phyloP scores from a whole-genome alignment of 768 basidiomycete genomes.

The Suillus subaureus region DNA sequence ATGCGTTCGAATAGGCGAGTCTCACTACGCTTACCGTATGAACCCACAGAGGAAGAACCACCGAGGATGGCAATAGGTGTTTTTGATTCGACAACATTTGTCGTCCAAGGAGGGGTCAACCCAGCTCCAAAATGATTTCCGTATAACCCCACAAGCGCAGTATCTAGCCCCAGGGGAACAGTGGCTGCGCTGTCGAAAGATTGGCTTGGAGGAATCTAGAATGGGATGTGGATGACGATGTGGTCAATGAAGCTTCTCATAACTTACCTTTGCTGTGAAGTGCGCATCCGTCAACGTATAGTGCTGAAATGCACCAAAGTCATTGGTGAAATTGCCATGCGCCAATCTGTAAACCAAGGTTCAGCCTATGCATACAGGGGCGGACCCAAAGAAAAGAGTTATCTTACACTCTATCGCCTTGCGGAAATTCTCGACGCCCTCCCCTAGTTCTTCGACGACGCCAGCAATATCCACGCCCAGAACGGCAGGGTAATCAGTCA shows the following conservation, averaged over 20 bases:
- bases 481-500: constrained; percentile 38
- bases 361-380: constrained; percentile 20
- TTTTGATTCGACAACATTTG: too few relatives aligned
- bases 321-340: constrained; percentile 30
- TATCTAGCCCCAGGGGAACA: constrained; percentile 48
- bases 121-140: constrained; percentile 39
- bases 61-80: constrained; percentile 50
- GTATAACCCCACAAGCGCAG: constrained; percentile 51
- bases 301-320: constrained; percentile 42
- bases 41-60: constrained; percentile 51
- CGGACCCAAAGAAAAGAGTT: too few relatives aligned
- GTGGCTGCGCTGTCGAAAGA: constrained; percentile 49
- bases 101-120: constrained; percentile 41
- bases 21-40: constrained; percentile 37
- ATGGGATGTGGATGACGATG: neutral
- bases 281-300: constrained; percentile 36
- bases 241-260: neutral
- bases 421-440: constrained; percentile 35
- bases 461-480: constrained; percentile 42
- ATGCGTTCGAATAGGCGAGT: constrained; percentile 10
- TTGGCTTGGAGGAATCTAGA: constrained; percentile 45
- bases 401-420: constrained; percentile 46
- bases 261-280: constrained; percentile 40
- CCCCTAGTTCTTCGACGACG: constrained; percentile 41
- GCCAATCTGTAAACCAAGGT: constrained; percentile 28